phyloP scores from a whole-genome alignment of 2,329 filamentous ascomycete genomes.

The Neopestalotiopsis sp. region DNA sequence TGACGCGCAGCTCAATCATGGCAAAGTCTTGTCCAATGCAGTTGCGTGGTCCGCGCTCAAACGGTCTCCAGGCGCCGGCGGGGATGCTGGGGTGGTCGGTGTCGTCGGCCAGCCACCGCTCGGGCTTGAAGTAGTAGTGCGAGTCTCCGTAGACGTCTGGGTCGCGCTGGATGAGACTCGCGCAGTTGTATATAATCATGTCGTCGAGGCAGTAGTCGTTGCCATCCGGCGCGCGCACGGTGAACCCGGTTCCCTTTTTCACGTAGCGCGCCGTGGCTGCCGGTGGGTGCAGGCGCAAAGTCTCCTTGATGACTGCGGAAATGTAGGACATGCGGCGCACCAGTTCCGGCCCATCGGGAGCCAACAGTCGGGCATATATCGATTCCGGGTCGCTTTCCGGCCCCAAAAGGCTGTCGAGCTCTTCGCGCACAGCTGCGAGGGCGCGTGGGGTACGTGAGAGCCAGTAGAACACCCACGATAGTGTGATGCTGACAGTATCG shows the following conservation, averaged over 20 bases:
- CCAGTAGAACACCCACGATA: neutral
- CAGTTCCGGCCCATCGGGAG: conserved; percentile 31
- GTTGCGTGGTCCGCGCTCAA: conserved; percentile 11
- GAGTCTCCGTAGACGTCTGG: conserved; percentile 39
- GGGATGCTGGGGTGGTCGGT: neutral
- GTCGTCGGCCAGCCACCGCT: conserved; percentile 40
- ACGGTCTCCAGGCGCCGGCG: neutral
- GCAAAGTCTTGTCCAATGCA: conserved; percentile 20
- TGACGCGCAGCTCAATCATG: conserved; percentile 17
- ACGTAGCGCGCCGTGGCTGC: conserved; percentile 36
- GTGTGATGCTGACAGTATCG: neutral
- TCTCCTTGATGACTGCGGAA: conserved; percentile 45
- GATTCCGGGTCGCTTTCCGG: neutral
- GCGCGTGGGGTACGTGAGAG: neutral
- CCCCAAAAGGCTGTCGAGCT: neutral
- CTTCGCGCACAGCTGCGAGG: neutral
- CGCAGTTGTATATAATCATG: conserved; percentile 39
- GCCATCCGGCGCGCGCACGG: conserved; percentile 33
- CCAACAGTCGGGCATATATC: neutral
- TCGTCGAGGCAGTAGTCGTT: conserved; percentile 37
- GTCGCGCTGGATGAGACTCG: conserved; percentile 39
- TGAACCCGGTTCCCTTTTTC: conserved; percentile 31
- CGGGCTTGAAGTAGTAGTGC: conserved; percentile 42
- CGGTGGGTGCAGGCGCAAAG: conserved; percentile 39
- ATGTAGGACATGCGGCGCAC: conserved; percentile 36